Evolutionary conservation across 805 yeast genomes (phyloP), one percentile per base, ranked within the genome.

Genomic region (Metschnikowia noctiluminum): DNA sequence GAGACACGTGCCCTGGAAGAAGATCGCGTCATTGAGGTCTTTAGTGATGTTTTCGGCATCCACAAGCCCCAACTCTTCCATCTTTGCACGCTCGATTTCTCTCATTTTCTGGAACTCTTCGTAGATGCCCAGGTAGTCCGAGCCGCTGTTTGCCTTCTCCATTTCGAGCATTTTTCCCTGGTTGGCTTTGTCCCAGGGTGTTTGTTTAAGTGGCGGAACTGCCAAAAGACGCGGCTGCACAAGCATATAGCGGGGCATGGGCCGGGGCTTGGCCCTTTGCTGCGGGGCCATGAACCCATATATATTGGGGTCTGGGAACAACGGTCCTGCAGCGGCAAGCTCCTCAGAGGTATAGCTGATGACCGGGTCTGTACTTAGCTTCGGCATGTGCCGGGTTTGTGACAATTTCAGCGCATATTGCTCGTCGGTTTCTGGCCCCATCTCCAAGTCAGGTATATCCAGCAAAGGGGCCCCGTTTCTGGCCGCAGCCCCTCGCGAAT

Each of bases 11-110:
- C 99, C 99, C 50, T 81, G 80, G 62, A 94, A 94, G 2, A 77
- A 65, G 44, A 94, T 89, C 1, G 98, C 99, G 51, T 92, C 96
- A 51, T 80, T 83, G n/a, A 94, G 73, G 47, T 85, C 83, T 65
- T 90, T 89, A 38, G 89, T 80, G 0, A 80, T 81, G 54, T 89
- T 90, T 55, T 89, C 96, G 40, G 84, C 85, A 64, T 94, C 99
- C 3, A 94, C 97, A 4, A 89, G 69, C 0, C 95, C 95, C 49
- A 81, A 68, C 1, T 71, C 66, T 60, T 90, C 96, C 96, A 91
- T 90, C 47, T 80, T 75, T 38, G 68, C 68, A 49, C 98, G 73
- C 66, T 91, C 98, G 7, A 62, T 64, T 14, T 85, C 90, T 48
- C 96, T 76, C 81, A 87, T 76, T 44, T 70, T 76, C 58, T 84